Percentiles rank a stretch among this genome's conserved stretches.
These are phyloP conservation scores for Plasmodium vinckei DNA, from an alignment of 169 alveolate genomes.

Conservation along the genomic window DNA sequence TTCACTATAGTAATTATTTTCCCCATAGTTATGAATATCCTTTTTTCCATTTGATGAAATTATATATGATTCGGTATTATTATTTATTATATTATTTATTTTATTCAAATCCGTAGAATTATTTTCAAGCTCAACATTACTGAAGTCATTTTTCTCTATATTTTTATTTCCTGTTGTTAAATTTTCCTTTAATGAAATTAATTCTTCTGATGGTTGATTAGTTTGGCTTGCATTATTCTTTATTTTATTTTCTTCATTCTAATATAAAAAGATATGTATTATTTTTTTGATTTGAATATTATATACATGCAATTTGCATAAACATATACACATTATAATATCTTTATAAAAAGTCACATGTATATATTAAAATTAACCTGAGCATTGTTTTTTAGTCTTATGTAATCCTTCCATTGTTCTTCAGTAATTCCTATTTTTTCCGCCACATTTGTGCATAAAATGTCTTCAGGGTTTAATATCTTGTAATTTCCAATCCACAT, in stretches of 20 bases:
- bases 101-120: slow-evolving; percentile 5
- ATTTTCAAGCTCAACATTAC: neutral
- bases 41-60: neutral
- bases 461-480: slow-evolving; percentile 82
- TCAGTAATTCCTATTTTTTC: slow-evolving; percentile 72
- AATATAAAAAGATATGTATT: neutral
- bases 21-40: neutral
- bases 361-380: slow-evolving; percentile 16
- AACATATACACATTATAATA: neutral
- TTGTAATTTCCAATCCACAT: slow-evolving; percentile 85
- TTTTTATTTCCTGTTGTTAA: slow-evolving; percentile 14
- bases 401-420: slow-evolving; percentile 60
- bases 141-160: neutral
- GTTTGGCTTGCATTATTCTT: too few relatives aligned
- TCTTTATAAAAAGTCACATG: neutral
- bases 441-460: slow-evolving; percentile 71
- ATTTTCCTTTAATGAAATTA: slow-evolving; percentile 30
- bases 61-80: neutral
- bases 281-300: too few relatives aligned
- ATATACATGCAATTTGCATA: neutral
- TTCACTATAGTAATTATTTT: slow-evolving; percentile 17
- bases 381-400: slow-evolving; percentile 17
- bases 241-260: slow-evolving; percentile 2
- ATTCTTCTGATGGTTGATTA: neutral
- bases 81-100: neutral